These are phyloP conservation scores for Saccharomyces paradoxus DNA, from an alignment of 805 yeast genomes.

Conservation along the genomic window DNA sequence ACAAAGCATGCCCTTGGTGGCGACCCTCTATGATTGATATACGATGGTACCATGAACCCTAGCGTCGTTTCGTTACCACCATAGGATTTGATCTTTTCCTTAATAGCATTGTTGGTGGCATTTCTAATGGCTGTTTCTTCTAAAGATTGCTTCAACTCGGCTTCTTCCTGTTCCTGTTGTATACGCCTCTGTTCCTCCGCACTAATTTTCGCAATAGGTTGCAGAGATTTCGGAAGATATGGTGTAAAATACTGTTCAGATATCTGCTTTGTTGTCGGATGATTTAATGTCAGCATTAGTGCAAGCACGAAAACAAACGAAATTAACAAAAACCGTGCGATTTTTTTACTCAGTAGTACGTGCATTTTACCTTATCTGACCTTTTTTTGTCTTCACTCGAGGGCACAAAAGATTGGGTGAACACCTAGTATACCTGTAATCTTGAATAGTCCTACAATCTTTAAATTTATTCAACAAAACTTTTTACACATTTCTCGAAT, in stretches of 20 bases:
- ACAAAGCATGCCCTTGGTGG: slow-evolving; percentile 33
- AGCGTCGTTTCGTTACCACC: neutral
- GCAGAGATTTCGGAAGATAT: neutral
- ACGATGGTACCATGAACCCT: neutral
- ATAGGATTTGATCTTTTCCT: neutral
- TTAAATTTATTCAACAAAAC: neutral
- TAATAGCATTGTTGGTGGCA: neutral
- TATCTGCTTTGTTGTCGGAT: neutral
- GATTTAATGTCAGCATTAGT: neutral
- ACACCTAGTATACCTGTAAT: neutral
- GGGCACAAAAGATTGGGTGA: neutral
- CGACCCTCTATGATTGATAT: slow-evolving; percentile 21
- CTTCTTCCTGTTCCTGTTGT: neutral
- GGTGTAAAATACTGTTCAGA: neutral
- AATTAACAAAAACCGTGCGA: neutral
- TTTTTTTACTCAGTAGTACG: neutral
- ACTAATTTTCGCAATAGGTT: neutral
- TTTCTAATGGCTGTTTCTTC: neutral
- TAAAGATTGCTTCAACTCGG: neutral
- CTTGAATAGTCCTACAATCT: neutral
- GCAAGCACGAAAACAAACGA: neutral
- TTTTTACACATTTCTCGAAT: neutral
- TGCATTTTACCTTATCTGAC: neutral
- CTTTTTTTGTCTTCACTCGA: neutral
- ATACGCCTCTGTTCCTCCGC: neutral